Evolutionary conservation across 1,284 basidiomycete species (phyloP), one percentile per base, ranked within the genome.

Genomic region (Moesziomyces sp.): DNA sequence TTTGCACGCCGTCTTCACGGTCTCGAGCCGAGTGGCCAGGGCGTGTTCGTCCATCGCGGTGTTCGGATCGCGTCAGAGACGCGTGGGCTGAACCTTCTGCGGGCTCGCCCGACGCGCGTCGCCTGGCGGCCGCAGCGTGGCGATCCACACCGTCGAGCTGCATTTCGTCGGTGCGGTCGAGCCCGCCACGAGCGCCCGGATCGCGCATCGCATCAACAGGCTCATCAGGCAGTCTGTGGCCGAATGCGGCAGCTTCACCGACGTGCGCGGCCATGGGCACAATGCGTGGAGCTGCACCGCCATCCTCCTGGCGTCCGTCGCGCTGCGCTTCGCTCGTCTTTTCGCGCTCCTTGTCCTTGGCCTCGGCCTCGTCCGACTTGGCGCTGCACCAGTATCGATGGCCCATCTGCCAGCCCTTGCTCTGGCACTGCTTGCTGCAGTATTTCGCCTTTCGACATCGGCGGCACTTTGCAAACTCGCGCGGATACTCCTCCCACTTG

Each of bases 371-470:
- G 23, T 82, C 80, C 2, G 72, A 52, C 48, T 79, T 73, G 28
- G 80, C 73, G 38, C 80, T 83, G 74, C 82, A 86, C 85, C 85
- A 86, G 63, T 83, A 98, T 54, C 96, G 88, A 85, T 99, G 96
- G 0, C 97, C 96, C 81, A 95, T 94, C 73, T 92, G 92, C 97
- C 95, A 99, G 2, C 94, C 95, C 40, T 91, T 93, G 80, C 92
- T 94, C 86, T 99, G 96, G 84, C 97, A 99, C 77, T 94, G 92
- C 85, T 98, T 98, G 57, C 93, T 93, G 84, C 97, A 99, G 85
- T 99, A 99, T 85, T 99, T 99, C 11, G 96, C 96, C 86, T 98
- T 98, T 76, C 95, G 87, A 86, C 97, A 99, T 69, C 95, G 87
- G 56, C 97, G 86, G 82, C 96, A 99, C 84, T 99, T 99, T 19